These are phyloP conservation scores for Alternaria infectoria DNA, from an alignment of 2,329 filamentous ascomycete species.

Conservation along the genomic window DNA sequence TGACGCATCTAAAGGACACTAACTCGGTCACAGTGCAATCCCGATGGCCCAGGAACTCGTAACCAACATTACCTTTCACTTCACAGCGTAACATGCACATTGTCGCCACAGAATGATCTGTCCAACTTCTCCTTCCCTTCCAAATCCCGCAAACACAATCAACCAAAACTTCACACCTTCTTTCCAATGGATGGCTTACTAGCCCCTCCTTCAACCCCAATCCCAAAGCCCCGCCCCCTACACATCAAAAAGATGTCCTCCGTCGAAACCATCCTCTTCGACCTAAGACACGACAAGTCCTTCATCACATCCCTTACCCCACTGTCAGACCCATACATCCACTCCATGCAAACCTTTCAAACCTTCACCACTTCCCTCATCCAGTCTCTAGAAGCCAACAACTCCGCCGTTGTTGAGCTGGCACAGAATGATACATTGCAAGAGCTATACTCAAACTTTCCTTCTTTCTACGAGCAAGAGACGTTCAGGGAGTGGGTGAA, in stretches of 20 bases:
- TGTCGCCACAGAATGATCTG: background rate
- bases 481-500: conserved; percentile 5
- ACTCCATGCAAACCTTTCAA: conserved; percentile 7
- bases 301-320: background rate
- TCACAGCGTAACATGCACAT: background rate
- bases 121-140: background rate
- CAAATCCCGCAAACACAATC: background rate
- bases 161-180: background rate
- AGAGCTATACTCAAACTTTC: background rate
- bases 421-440: background rate
- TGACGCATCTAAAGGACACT: background rate
- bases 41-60: background rate
- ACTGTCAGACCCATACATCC: background rate
- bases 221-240: background rate
- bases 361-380: conserved; percentile 3
- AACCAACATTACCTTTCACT: background rate
- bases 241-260: background rate
- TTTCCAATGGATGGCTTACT: background rate
- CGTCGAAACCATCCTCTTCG: background rate
- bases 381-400: background rate
- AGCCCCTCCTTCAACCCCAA: background rate
- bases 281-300: background rate
- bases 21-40: background rate
- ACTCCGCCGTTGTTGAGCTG: background rate
- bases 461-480: background rate